A percentile compares a stretch with the other conserved stretches of the same genome.
phyloP scores from a whole-genome alignment of 257 asterid species.

The Plectranthus barbatus region DNA sequence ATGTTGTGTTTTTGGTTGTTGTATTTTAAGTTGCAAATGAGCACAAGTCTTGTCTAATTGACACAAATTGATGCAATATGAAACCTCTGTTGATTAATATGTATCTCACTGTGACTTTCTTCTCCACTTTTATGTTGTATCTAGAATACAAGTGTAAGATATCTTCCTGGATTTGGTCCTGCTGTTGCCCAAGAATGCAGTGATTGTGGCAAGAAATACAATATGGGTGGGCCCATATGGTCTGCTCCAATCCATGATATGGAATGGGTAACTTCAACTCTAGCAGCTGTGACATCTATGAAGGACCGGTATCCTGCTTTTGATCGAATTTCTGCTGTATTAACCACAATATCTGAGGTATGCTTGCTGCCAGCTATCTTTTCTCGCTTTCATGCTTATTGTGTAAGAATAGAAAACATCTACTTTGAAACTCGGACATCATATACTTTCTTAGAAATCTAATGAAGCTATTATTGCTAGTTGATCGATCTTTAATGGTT shows the following conservation, averaged over 20 bases:
- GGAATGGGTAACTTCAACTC: conserved; percentile 84
- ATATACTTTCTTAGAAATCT: neutral
- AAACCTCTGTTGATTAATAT: neutral
- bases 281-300: conserved; percentile 60
- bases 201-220: conserved; percentile 88
- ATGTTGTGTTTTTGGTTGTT: too few relatives aligned
- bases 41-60: too few relatives aligned
- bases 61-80: neutral
- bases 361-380: conserved; percentile 2
- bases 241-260: conserved; percentile 94
- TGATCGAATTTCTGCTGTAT: conserved; percentile 66
- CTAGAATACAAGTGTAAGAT: conserved; percentile 68
- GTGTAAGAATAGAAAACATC: neutral
- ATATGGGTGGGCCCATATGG: conserved; percentile 99
- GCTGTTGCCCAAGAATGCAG: conserved; percentile 75
- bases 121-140: neutral
- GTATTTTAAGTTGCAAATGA: too few relatives aligned
- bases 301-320: conserved; percentile 80
- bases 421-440: neutral
- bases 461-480: neutral
- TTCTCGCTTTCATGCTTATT: neutral
- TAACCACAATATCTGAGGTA: conserved; percentile 94
- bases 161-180: conserved; percentile 97
- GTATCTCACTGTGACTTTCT: neutral
- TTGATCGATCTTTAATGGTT: neutral